These are phyloP conservation scores for Phytophthora sojae DNA, from an alignment of 352 stramenopile genomes.

Conservation along the genomic window DNA sequence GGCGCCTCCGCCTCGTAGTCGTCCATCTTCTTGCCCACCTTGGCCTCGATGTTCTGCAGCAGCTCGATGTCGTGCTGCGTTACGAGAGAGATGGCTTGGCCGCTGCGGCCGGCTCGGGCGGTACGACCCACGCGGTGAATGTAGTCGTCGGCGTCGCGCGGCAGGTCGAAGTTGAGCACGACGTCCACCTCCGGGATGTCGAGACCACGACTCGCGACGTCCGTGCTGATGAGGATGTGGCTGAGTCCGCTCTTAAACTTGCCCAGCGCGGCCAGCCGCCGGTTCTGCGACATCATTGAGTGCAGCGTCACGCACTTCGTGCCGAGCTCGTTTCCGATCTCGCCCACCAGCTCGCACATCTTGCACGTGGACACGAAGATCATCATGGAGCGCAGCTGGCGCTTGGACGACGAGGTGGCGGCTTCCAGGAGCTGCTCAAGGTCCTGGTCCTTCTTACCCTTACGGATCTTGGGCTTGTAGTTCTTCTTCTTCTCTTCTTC, in stretches of 20 bases:
- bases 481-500: slow-evolving; percentile 39
- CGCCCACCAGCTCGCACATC: slow-evolving; percentile 94
- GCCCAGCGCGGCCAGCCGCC: slow-evolving; percentile 93
- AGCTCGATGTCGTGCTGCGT: slow-evolving; percentile 95
- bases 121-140: slow-evolving; percentile 98
- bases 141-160: slow-evolving; percentile 96
- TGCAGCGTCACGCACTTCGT: slow-evolving; percentile 96
- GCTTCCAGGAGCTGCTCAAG: slow-evolving; percentile 34
- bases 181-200: slow-evolving; percentile 97
- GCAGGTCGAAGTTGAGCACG: slow-evolving; percentile 98
- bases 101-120: slow-evolving; percentile 91
- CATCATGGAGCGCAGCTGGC: slow-evolving; percentile 88
- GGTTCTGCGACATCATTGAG: slow-evolving; percentile 95
- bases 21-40: slow-evolving; percentile 92
- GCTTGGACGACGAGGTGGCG: slow-evolving; percentile 32
- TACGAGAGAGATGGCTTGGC: slow-evolving; percentile 94
- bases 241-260: slow-evolving; percentile 97
- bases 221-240: slow-evolving; percentile 96
- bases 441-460: slow-evolving; percentile 48
- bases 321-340: slow-evolving; percentile 93
- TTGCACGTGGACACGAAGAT: slow-evolving; percentile 98
- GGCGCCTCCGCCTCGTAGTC: slow-evolving; percentile 82
- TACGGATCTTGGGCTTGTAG: slow-evolving; percentile 41
- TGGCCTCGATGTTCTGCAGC: slow-evolving; percentile 95
- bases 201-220: slow-evolving; percentile 96